These are phyloP conservation scores for Lophium mytilinum DNA, from an alignment of 495 filamentous ascomycete genomes.

Conservation along the genomic window DNA sequence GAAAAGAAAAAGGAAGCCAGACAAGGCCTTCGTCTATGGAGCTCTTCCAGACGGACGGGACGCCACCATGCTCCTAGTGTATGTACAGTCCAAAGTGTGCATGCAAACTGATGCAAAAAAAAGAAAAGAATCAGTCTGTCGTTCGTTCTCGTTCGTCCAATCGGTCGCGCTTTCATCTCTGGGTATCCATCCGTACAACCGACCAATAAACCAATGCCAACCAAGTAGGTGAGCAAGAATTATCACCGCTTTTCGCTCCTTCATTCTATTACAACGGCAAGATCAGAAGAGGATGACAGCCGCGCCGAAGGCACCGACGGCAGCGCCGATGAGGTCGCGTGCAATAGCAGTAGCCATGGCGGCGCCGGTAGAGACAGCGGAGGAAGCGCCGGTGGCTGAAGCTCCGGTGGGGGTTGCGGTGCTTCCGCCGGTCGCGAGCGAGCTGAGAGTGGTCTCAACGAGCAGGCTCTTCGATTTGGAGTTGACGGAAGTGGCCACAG, in stretches of 20 bases:
- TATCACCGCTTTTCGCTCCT: not conserved
- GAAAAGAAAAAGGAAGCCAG: no score
- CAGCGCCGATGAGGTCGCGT: not conserved
- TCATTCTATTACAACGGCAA: not conserved
- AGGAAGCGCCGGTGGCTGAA: not conserved
- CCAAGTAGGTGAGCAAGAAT: not conserved
- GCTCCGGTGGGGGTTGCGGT: not conserved
- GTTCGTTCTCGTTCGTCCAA: not conserved
- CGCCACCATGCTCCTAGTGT: not conserved
- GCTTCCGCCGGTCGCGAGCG: not conserved
- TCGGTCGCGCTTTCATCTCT: not conserved
- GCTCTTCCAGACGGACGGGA: not conserved
- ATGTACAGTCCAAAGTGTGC: no score
- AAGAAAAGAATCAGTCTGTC: not conserved
- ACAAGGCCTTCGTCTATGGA: not conserved
- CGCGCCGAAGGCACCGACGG: not conserved
- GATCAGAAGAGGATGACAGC: not conserved
- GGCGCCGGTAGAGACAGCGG: not conserved
- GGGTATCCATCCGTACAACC: not conserved
- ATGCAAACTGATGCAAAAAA: not conserved
- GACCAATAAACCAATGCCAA: not conserved
- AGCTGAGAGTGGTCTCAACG: not conserved
- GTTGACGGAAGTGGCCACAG: not conserved
- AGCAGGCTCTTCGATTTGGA: not conserved
- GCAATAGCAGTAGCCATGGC: not conserved